phyloP scores from a whole-genome alignment of 805 yeast species.

The Schizosaccharomyces octosporus region DNA sequence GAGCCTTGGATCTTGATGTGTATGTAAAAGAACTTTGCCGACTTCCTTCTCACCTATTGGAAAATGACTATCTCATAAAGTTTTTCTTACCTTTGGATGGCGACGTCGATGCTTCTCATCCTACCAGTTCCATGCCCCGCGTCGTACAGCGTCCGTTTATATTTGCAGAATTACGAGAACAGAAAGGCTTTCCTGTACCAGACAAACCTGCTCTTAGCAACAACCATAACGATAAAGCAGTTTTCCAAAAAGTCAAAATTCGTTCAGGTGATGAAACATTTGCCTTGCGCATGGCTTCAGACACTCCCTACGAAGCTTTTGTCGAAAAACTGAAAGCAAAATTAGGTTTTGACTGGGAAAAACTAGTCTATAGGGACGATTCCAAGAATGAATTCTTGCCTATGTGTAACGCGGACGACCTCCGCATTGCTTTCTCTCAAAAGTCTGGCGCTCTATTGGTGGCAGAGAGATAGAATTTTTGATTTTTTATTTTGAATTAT shows the following conservation, averaged over 20 bases:
- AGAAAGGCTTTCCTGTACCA: background rate
- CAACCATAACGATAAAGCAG: background rate
- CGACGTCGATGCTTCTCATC: slow-evolving; percentile 25
- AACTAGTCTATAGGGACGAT: background rate
- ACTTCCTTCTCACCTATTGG: slow-evolving; percentile 43
- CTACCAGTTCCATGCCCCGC: background rate
- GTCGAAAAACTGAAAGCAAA: background rate
- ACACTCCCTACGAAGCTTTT: background rate
- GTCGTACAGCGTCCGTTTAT: background rate
- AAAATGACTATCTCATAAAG: slow-evolving; percentile 23
- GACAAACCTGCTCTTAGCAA: too few relatives aligned
- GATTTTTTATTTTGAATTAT: background rate
- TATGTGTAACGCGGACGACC: background rate
- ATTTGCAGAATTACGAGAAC: background rate
- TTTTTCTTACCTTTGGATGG: slow-evolving; percentile 46
- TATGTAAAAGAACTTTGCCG: slow-evolving; percentile 35
- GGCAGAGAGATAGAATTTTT: background rate
- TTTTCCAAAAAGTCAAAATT: background rate
- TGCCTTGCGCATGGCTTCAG: background rate
- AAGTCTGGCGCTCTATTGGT: background rate
- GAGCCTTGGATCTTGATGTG: slow-evolving; percentile 29
- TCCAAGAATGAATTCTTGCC: background rate
- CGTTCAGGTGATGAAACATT: background rate
- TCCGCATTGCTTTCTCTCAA: background rate
- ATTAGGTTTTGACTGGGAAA: background rate